A percentile compares a stretch with the other conserved stretches of the same genome.
Conservation (phyloP, 257 asterid genomes). For the Solanum acaule region DNA sequence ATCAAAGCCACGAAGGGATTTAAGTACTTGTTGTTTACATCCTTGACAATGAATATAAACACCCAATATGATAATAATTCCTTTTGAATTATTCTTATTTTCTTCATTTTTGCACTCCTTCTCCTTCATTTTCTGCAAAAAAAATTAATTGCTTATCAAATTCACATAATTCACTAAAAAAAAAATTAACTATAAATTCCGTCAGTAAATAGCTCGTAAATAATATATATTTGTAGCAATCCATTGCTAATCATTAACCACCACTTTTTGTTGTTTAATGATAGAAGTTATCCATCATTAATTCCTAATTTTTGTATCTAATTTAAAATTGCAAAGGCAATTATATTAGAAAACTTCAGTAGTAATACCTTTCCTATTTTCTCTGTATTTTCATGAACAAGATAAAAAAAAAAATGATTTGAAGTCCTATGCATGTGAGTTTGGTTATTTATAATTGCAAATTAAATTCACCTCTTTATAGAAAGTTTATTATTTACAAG, state of each 20-base stretch:
- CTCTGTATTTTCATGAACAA: background rate
- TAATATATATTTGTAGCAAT: background rate
- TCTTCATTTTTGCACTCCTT: background rate
- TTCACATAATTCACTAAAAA: background rate
- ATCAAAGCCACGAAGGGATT: slow-evolving; percentile 28
- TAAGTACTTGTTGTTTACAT: slow-evolving; percentile 26
- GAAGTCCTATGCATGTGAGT: background rate
- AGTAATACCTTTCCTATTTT: background rate
- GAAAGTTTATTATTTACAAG: background rate
- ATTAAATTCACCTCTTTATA: background rate
- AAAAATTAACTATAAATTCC: background rate
- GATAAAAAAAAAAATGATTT: too few species aligned
- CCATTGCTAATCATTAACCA: background rate
- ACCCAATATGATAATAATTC: slow-evolving; percentile 25
- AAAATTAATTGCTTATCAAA: background rate
- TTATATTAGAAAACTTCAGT: background rate
- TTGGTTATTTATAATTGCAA: background rate
- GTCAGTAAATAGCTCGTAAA: background rate
- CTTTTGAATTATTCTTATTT: background rate
- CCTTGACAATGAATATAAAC: slow-evolving; percentile 54
- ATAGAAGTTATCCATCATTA: background rate
- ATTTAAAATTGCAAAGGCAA: background rate
- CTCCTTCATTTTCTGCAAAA: background rate
- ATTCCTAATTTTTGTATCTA: background rate
- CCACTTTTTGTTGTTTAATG: background rate